Conservation (phyloP, 257 asterid genomes). For the Ballota nigra region DNA sequence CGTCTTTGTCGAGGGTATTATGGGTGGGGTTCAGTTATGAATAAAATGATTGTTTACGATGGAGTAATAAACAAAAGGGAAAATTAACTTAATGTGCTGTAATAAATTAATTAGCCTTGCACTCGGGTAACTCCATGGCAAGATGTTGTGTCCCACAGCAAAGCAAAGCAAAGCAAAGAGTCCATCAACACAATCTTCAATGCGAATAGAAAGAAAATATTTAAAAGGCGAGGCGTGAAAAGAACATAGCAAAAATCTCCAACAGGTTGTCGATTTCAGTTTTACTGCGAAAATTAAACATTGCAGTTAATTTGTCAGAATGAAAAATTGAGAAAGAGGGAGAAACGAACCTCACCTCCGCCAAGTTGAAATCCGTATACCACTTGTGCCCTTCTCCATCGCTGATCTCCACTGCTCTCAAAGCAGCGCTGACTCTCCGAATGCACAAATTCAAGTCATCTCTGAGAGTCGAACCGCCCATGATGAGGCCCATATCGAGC, state of each 20-base stretch:
- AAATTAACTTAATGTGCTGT: neutral
- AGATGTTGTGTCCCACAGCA: no score
- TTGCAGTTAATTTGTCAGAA: neutral
- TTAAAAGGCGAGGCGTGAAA: neutral
- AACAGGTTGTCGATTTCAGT: neutral
- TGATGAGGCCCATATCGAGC: slow-evolving; percentile 88
- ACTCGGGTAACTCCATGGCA: no score
- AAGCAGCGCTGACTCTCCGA: slow-evolving; percentile 29
- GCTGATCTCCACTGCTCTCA: slow-evolving; percentile 25
- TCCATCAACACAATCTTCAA: neutral
- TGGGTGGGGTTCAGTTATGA: no score
- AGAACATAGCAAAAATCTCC: neutral
- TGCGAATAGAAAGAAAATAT: neutral
- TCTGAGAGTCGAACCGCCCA: slow-evolving; percentile 74
- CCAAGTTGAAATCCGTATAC: slow-evolving; percentile 48
- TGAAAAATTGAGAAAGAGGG: neutral
- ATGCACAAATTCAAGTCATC: slow-evolving; percentile 61
- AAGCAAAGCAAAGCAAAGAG: neutral
- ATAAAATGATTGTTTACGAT: no score
- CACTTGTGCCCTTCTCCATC: slow-evolving; percentile 27
- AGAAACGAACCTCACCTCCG: slow-evolving; percentile 89
- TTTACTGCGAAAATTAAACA: slow-evolving; percentile 10
- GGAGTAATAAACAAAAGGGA: no score
- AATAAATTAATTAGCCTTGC: no score
- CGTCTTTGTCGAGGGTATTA: no score